Percentiles rank a stretch among this genome's conserved stretches.
Evolutionary conservation across 768 basidiomycete genomes (phyloP).

Genomic region (Tylopilus balloui): DNA sequence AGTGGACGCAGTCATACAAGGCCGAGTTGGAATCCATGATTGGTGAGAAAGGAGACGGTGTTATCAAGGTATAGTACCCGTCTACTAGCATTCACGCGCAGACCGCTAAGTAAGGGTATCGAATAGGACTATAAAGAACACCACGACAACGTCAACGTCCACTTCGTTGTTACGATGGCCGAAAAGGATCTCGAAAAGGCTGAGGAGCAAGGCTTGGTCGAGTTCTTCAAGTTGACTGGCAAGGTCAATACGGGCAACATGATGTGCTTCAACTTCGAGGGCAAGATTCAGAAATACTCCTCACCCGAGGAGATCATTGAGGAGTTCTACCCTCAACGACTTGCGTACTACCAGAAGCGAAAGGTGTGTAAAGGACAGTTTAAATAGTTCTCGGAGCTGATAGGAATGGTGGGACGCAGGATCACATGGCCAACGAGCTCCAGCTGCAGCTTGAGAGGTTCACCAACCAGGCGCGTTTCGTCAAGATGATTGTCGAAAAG

Average conservation of each 20-base stretch:
- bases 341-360: constrained; percentile 92
- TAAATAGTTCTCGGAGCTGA: not conserved
- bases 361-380: constrained; percentile 54
- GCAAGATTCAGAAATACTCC: constrained; percentile 92
- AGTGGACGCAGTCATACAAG: constrained; percentile 93
- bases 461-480: constrained; percentile 93
- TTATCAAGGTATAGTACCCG: constrained; percentile 60
- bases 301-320: constrained; percentile 88
- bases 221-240: constrained; percentile 84
- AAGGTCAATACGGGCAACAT: constrained; percentile 92
- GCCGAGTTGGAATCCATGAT: constrained; percentile 87
- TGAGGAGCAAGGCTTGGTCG: constrained; percentile 81
- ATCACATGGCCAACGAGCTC: constrained; percentile 78
- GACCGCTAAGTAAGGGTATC: not conserved
- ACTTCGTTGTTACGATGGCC: constrained; percentile 80
- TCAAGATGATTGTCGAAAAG: constrained; percentile 91
- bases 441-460: constrained; percentile 78
- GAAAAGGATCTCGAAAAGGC: constrained; percentile 81
- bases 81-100: not conserved
- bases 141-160: constrained; percentile 87
- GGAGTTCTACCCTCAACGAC: constrained; percentile 85
- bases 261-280: constrained; percentile 96
- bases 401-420: constrained; percentile 41
- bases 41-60: constrained; percentile 75
- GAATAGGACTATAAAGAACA: constrained; percentile 94